Percentiles rank a stretch among this genome's conserved stretches.
These are phyloP conservation scores for Jaltomata sinuosa DNA, from an alignment of 257 asterid species.

Conservation along the genomic window DNA sequence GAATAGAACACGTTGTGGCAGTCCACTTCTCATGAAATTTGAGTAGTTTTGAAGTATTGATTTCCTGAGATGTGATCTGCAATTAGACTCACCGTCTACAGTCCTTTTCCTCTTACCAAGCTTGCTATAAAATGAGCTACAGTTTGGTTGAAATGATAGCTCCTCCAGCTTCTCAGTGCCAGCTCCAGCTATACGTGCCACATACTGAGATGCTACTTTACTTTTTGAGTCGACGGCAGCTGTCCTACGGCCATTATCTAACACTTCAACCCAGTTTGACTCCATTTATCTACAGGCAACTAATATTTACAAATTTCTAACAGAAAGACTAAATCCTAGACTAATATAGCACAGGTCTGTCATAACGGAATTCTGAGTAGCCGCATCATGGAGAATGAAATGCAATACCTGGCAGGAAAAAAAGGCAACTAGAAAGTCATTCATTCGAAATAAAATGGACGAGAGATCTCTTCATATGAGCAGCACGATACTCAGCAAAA, in stretches of 20 bases:
- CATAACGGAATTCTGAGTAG: slow-evolving; percentile 9
- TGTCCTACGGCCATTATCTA: slow-evolving; percentile 44
- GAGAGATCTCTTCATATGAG: not conserved
- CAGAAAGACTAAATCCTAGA: slow-evolving; percentile 4
- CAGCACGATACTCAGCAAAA: not conserved
- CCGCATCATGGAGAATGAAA: slow-evolving; percentile 8
- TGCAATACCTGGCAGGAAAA: slow-evolving; percentile 9
- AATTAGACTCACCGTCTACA: slow-evolving; percentile 9
- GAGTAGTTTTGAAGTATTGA: slow-evolving; percentile 33
- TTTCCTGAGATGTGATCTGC: slow-evolving; percentile 22
- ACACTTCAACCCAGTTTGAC: slow-evolving; percentile 59
- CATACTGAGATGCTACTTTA: slow-evolving; percentile 29
- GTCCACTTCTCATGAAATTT: slow-evolving; percentile 55
- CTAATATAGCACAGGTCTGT: slow-evolving; percentile 1
- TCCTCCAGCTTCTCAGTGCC: slow-evolving; percentile 13
- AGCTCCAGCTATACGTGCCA: slow-evolving; percentile 25
- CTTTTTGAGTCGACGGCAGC: slow-evolving; percentile 42
- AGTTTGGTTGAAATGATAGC: slow-evolving; percentile 27
- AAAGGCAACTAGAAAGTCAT: not conserved
- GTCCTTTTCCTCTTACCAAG: slow-evolving; percentile 42
- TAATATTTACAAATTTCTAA: slow-evolving; percentile 8
- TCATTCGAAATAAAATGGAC: not conserved
- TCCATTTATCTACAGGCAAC: slow-evolving; percentile 39
- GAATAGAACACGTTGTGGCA: slow-evolving; percentile 56
- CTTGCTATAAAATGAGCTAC: slow-evolving; percentile 18